Base-by-base conservation (phyloP, 352 stramenopile genomes). In the Blastocystis sp. region DNA sequence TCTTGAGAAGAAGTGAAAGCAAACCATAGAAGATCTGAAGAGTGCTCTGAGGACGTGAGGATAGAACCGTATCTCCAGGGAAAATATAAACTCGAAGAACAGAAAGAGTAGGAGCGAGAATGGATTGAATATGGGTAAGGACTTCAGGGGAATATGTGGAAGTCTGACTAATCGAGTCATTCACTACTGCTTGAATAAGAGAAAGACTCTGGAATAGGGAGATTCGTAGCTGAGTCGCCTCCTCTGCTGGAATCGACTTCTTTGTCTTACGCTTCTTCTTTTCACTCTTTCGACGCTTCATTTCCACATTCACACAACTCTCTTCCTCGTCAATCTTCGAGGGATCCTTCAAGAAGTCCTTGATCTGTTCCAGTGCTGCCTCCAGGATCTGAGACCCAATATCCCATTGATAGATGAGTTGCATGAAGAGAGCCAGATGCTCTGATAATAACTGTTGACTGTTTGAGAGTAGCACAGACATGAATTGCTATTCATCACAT, bases 391-490 rank as follows among this genome's bases (percentile, higher is more conserved):
- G 42, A 0, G n/a, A 2, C 11, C 69, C 69, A 27, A 81, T 37
- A n/a, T 81, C 33, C 69, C 69, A 81, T 7, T 59, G 69, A 37
- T 81, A 81, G 15, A 81, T 51, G 7, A 81, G 69, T 54, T 81
- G 69, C 37, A 81, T 81, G 44, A 81, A 81, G 1, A 81, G 69
- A n/a, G 69, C 17, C 22, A 81, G 40, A 62, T 81, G 69, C 2
- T 42, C 19, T 24, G 9, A 15, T 33, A 81, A 22, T 24, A 64
- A 35, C 15, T 51, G 1, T 37, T 81, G 42, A 56, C 69, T 81
- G 4, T 30, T 13, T 0, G 69, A 81, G 22, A 81, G 51, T 7
- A 81, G 40, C 13, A 62, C 15, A 5, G 19, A 44, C 22, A 37
- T 51, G 42, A 81, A 81, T n/a, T 30, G 33, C 60, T 70, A 62